A percentile compares a stretch with the other conserved stretches of the same genome.
Evolutionary conservation across 176 grass and related monocot genomes (phyloP).

Genomic region (barley (Hordeum vulgare)): MorexV3_pseudomolecules_assembly NC_058522.1:578205541-578206040

Average conservation of each 20-base stretch:
- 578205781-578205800: slow-evolving; percentile 16
- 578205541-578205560: slow-evolving; percentile 61
- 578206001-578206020: neutral
- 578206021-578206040: neutral
- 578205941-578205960: slow-evolving; percentile 20
- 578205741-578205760: neutral
- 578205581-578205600: slow-evolving; percentile 94
- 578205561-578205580: slow-evolving; percentile 57
- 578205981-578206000: neutral
- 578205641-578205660: slow-evolving; percentile 95
- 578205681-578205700: slow-evolving; percentile 67
- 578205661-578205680: slow-evolving; percentile 81
- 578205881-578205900: neutral
- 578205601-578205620: slow-evolving; percentile 66
- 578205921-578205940: slow-evolving; percentile 9
- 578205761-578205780: neutral
- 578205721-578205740: slow-evolving; percentile 47
- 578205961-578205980: slow-evolving; percentile 1
- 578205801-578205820: neutral
- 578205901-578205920: neutral
- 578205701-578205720: slow-evolving; percentile 35
- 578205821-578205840: neutral
- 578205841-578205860: slow-evolving; percentile 27
- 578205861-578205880: neutral
- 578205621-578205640: slow-evolving; percentile 87